Evolutionary conservation across 1,284 basidiomycete genomes (phyloP).

Genomic region (Crocinoboletus sp.): DNA sequence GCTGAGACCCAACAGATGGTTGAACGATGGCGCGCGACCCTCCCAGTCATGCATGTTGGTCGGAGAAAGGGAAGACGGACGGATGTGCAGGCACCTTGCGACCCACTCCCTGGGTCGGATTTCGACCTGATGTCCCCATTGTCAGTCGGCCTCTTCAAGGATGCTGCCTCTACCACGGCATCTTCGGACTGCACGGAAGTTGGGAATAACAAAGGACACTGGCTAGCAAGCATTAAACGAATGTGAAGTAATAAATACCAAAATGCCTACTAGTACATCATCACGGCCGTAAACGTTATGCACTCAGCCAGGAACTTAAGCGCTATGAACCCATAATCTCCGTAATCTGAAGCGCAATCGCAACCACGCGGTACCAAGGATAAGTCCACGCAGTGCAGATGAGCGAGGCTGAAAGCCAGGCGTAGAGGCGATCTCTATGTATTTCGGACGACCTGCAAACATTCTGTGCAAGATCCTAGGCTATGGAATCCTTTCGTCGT

Average conservation of each 20-base stretch:
- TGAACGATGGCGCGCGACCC: slow-evolving; percentile 28
- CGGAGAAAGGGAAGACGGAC: slow-evolving; percentile 16
- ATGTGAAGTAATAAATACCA: slow-evolving; percentile 8
- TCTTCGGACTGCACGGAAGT: slow-evolving; percentile 33
- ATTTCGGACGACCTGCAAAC: slow-evolving; percentile 37
- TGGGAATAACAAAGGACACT: slow-evolving; percentile 30
- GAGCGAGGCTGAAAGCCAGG: slow-evolving; percentile 39
- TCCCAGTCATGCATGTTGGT: slow-evolving; percentile 15
- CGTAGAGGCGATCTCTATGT: slow-evolving; percentile 49
- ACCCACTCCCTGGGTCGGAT: slow-evolving; percentile 6
- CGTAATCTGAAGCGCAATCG: slow-evolving; percentile 49
- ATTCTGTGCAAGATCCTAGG: slow-evolving; percentile 13
- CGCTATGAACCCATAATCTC: not conserved
- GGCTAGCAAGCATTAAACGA: slow-evolving; percentile 30
- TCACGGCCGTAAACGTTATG: not conserved
- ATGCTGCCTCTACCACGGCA: slow-evolving; percentile 26
- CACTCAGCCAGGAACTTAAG: not conserved
- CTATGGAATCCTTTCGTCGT: not conserved
- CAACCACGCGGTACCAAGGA: slow-evolving; percentile 58
- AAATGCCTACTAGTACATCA: not conserved
- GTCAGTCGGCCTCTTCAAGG: slow-evolving; percentile 25
- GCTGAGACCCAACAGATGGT: slow-evolving; percentile 29
- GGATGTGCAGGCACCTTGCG: slow-evolving; percentile 5
- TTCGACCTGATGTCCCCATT: slow-evolving; percentile 19
- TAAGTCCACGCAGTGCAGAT: slow-evolving; percentile 60